Base-by-base conservation (phyloP, 2,329 filamentous ascomycete genomes). In the Cercospora berteroae region DNA sequence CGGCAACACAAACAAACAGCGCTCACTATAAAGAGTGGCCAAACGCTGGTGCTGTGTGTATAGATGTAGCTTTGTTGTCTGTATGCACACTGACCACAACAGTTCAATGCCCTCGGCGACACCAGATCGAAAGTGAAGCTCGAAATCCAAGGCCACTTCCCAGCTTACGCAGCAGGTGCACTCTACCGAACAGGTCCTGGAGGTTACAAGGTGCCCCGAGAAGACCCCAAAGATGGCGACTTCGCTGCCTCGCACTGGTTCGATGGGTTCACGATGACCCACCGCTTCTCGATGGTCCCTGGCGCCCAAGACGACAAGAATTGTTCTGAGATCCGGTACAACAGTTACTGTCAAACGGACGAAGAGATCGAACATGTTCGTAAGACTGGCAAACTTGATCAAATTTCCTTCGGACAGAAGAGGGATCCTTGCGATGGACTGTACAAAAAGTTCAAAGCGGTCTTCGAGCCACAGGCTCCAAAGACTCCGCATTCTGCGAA, bases 151-250 rank as follows among this genome's bases (percentile, higher is more conserved):
- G 92, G 92, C 10, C 77, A 78, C 0, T 92, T 95, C 60, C 92
- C 92, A 1, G 67, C 82, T 1, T 94, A 90, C 82, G 87, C 87
- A 3, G 88, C 90, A 2, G 92, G 92, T 1, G 83, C 86, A 1
- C 83, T 95, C 0, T 94, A 89, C 77, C 86, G 92, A 25, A 93
- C 90, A 0, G 92, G 92, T 0, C 90, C 91, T 0, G 90, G 91
- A 0, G 83, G 86, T 29, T 87, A 85, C 76, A 84, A 85, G 42
- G 79, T 93, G 13, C 58, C 69, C 12, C 52, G 66, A 3, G 82
- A 88, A n/a, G 88, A 87, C 0, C 79, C 85, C 2, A 82, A 83
- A 3, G 87, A 88, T n/a, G 80, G 79, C 13, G 86, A 83, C 0
- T 88, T 89, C 73, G 81, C 83, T 33, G 82, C 89, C 12, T 86